Conservation (phyloP, 768 basidiomycete species). For the Dacryopinax spathularia region DNA sequence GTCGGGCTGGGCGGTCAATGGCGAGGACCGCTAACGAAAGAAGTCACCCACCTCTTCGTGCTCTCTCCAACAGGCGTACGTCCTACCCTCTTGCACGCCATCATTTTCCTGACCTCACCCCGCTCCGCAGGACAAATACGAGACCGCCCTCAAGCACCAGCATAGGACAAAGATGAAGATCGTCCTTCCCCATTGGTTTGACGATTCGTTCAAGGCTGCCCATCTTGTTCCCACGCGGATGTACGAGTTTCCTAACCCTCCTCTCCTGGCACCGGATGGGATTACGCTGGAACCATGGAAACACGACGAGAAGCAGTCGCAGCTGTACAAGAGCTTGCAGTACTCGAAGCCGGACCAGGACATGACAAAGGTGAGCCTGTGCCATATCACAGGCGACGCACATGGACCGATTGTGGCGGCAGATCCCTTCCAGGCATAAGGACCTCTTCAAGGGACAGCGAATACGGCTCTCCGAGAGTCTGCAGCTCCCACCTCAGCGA, state of each 20-base stretch:
- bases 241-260: slow-evolving; percentile 46
- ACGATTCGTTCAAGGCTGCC: slow-evolving; percentile 36
- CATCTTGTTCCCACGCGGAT: slow-evolving; percentile 16
- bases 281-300: not conserved
- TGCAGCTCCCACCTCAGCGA: slow-evolving; percentile 39
- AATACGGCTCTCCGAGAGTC: slow-evolving; percentile 45
- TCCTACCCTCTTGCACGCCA: not conserved
- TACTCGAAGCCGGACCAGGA: slow-evolving; percentile 24
- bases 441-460: slow-evolving; percentile 46
- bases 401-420: not conserved
- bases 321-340: slow-evolving; percentile 23
- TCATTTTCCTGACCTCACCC: not conserved
- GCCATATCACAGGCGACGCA: not conserved
- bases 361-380: not conserved
- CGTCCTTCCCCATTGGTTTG: slow-evolving; percentile 87
- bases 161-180: slow-evolving; percentile 46
- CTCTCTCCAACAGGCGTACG: slow-evolving; percentile 25
- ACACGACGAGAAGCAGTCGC: slow-evolving; percentile 18
- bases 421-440: slow-evolving; percentile 8
- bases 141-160: slow-evolving; percentile 43
- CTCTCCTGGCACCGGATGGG: slow-evolving; percentile 27
- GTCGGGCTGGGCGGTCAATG: slow-evolving; percentile 69
- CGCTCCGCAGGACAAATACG: slow-evolving; percentile 13
- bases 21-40: slow-evolving; percentile 58
- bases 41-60: slow-evolving; percentile 78